Percentiles rank a stretch among this genome's conserved stretches.
These are phyloP conservation scores for Trypanosoma mega DNA, from an alignment of 208 protist genomes.

Conservation along the genomic window DNA sequence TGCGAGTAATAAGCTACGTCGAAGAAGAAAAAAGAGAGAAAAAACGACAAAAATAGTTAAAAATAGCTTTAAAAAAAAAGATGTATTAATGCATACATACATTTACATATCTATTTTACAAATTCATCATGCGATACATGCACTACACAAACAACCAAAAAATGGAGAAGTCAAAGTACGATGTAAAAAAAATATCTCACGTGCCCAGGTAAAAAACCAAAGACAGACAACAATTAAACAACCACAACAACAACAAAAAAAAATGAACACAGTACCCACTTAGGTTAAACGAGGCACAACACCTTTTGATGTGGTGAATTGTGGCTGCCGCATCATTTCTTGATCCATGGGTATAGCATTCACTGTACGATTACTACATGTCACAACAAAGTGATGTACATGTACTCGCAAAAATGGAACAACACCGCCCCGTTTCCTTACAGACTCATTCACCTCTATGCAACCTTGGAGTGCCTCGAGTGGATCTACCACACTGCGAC, in stretches of 20 bases:
- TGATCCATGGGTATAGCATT: slow-evolving; percentile 26
- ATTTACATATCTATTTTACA: slow-evolving; percentile 10
- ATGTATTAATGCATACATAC: slow-evolving; percentile 11
- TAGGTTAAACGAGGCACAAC: too few species aligned
- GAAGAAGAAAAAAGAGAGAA: background rate
- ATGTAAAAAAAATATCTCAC: too few species aligned
- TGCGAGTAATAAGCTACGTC: background rate
- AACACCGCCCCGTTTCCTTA: background rate
- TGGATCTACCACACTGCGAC: slow-evolving; percentile 37
- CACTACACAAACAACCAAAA: too few species aligned
- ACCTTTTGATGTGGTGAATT: too few species aligned
- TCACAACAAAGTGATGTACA: slow-evolving; percentile 76
- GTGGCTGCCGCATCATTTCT: background rate
- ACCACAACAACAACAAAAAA: too few species aligned
- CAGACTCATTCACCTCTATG: slow-evolving; percentile 22
- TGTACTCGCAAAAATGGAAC: slow-evolving; percentile 43
- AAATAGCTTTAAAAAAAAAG: slow-evolving; percentile 8
- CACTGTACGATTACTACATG: slow-evolving; percentile 69
- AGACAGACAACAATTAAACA: too few species aligned
- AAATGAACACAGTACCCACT: too few species aligned
- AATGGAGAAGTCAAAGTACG: too few species aligned
- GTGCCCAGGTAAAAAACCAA: too few species aligned
- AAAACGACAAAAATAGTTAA: background rate
- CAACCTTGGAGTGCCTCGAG: slow-evolving; percentile 53
- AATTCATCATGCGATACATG: too few species aligned